Percentiles rank a stretch among this genome's conserved stretches.
Evolutionary conservation across 139 green algal genomes (phyloP).

Genomic region (Volvox reticuliferus): DNA sequence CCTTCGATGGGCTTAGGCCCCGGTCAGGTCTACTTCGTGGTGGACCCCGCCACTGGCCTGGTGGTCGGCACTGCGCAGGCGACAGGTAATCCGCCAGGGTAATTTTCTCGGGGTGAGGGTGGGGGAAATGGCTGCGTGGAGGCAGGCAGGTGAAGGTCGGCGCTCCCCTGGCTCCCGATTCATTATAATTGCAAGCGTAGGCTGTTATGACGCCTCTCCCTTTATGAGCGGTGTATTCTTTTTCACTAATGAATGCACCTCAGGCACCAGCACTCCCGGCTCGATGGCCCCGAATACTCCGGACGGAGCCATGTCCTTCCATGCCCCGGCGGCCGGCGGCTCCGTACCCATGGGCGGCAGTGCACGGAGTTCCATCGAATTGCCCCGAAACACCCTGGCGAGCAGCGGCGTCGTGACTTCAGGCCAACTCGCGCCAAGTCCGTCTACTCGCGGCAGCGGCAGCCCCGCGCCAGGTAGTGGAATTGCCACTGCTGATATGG

Average conservation of each 20-base stretch:
- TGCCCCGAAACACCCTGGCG: neutral
- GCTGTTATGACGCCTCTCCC: too few species aligned
- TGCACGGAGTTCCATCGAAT: conserved; percentile 1
- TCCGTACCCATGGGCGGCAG: conserved; percentile 1
- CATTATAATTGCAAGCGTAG: too few species aligned
- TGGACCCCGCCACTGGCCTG: conserved; percentile 12
- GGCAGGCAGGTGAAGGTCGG: too few species aligned
- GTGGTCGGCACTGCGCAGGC: conserved; percentile 40
- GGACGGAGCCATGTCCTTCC: neutral
- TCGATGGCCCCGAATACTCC: conserved; percentile 2
- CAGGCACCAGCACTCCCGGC: conserved; percentile 22
- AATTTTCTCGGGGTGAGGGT: too few species aligned
- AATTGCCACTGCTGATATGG: neutral
- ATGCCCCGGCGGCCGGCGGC: neutral
- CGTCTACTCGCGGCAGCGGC: neutral
- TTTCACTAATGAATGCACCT: neutral
- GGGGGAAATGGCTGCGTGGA: too few species aligned
- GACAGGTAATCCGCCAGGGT: neutral
- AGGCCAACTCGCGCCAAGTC: neutral
- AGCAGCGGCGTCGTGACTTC: neutral
- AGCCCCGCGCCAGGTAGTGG: neutral
- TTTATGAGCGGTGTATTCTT: too few species aligned
- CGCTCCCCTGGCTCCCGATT: too few species aligned
- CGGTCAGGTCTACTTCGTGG: conserved; percentile 15
- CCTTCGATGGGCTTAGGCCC: neutral